Evolutionary conservation across 768 basidiomycete species (phyloP), one percentile per base, ranked within the genome.

Genomic region (Sporobolomyces pararoseus): DNA sequence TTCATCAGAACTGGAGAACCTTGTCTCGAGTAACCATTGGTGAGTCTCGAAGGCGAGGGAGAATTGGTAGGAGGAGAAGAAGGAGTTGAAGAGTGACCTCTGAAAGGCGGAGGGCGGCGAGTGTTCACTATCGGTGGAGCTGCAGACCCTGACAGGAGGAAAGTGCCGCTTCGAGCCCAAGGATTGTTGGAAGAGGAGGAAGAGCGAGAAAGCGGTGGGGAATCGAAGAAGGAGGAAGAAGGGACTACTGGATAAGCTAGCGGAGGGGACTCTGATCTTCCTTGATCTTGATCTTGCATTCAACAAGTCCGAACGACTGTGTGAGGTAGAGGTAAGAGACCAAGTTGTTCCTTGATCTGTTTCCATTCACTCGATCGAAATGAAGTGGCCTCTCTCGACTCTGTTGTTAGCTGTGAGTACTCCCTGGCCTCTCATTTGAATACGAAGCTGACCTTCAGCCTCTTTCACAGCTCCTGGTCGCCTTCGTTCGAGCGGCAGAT

Each of bases 121-220:
- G 63, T 25, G 35, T 49, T 35, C 35, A 55, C 37, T 32, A 55
- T 57, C 0, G 44, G 27, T 0, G 71, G 66, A 0, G 66, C 66
- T 2, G 51, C 39, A n/a, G 69, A 49, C 1, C 69, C 69, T 13
- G 42, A 47, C 5, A 65, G 7, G 51, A 62, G 47, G 60, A 71
- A 62, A 7, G 53, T 37, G 13, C 53, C 53, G 9, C 14, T 9
- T 6, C 17, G 2, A 13, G 21, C 2, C 59, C 59, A 55, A 2
- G 46, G 35, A 31, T 21, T 32, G 16, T 44, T 4, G 39, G 49
- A 54, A 14, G 61, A 39, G 10, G 60, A 27, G 27, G 27, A 35
- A 17, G 49, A 25, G 53, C 17, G 7, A 14, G 31, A 14, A 13
- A 27, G 51, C 34, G 32, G 54, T 34, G 59, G 51, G 6, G 50